A percentile compares a stretch with the other conserved stretches of the same genome.
Conservation (phyloP, 768 basidiomycete species). For the Suillus americanus region DNA sequence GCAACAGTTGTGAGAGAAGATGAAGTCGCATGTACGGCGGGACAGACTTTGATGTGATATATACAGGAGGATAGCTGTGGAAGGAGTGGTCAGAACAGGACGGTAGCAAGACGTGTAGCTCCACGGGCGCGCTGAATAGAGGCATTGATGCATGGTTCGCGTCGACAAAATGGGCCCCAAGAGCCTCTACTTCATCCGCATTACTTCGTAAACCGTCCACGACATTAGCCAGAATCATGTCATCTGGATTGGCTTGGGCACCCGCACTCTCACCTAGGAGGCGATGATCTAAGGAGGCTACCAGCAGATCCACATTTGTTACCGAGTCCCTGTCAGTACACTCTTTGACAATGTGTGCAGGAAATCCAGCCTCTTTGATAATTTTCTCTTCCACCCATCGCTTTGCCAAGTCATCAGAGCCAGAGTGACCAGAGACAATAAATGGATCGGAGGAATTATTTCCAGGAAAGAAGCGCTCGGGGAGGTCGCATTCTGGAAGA, state of each 20-base stretch:
- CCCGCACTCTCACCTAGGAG: constrained; percentile 48
- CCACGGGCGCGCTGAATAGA: constrained; percentile 61
- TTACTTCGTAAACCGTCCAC: constrained; percentile 14
- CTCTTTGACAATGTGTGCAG: constrained; percentile 64
- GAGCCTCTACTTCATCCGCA: constrained; percentile 49
- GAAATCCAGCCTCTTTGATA: constrained; percentile 83
- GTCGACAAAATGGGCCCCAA: constrained; percentile 52
- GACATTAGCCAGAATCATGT: constrained; percentile 15
- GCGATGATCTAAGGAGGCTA: constrained; percentile 52
- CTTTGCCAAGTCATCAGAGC: constrained; percentile 59
- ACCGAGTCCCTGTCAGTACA: constrained; percentile 40
- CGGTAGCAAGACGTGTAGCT: constrained; percentile 66
- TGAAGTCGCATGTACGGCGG: constrained; percentile 85
- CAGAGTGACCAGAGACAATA: constrained; percentile 62
- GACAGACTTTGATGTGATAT: constrained; percentile 63
- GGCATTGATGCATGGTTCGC: constrained; percentile 56
- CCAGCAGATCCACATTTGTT: constrained; percentile 53
- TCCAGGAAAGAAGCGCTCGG: constrained; percentile 63
- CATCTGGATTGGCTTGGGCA: constrained; percentile 33
- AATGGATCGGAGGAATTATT: constrained; percentile 71
- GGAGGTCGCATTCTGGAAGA: constrained; percentile 86
- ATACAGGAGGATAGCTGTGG: constrained; percentile 64
- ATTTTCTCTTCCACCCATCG: constrained; percentile 83
- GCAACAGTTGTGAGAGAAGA: constrained; percentile 67
- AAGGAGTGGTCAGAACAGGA: constrained; percentile 43